Evolutionary conservation across 176 grass and related monocot species (phyloP), one percentile per base, ranked within the genome.

Genomic region (Phoenix roebelenii): DNA sequence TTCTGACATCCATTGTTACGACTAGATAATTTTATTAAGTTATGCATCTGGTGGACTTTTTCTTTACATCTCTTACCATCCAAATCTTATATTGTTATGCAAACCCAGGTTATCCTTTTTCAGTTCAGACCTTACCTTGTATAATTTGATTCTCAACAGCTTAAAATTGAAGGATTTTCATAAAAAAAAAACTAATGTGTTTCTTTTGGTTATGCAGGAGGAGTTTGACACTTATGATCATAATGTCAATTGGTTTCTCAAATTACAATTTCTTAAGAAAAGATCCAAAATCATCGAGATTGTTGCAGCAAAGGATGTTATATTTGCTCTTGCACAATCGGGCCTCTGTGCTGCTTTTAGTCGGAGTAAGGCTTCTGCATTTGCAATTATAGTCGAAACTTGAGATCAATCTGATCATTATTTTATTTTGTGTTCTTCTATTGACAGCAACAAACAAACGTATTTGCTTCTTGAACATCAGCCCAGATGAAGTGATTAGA

Each of bases 221-320:
- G 89, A 94, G 59, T 94, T 94, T 49, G 89, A 94, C 71, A 91
- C 93, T 5, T 91, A 97, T 67, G 93, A 97, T 85, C 78, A 77
- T 4, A 85, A 88, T 25, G 87, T 85, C 44, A 80, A 97, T 77
- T 72, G 87, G 55, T 97, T 97, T 76, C 77, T 91, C 59, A 83
- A 97, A 69, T 75, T 91, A 55, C 87, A 97, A 30, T 88, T 97
- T 85, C 84, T 97, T 49, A 88, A 81, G 72, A 97, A 80, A 52
- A 80, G 93, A 53, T 97, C 87, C 50, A 97, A 91, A 80, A 97
- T 97, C 39, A 85, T 97, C 49, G 93, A 97, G 76, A 91, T 97
- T 61, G 84, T 88, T 77, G 84, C 93, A 61, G 93, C 93, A 55
- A 97, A 91, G 65, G 87, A 97, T 85, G 85, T 91, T 19, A 97